Evolutionary conservation across 1,139 yeast species (phyloP), one percentile per base, ranked within the genome.

Genomic region (Dujonia santamariae): DNA sequence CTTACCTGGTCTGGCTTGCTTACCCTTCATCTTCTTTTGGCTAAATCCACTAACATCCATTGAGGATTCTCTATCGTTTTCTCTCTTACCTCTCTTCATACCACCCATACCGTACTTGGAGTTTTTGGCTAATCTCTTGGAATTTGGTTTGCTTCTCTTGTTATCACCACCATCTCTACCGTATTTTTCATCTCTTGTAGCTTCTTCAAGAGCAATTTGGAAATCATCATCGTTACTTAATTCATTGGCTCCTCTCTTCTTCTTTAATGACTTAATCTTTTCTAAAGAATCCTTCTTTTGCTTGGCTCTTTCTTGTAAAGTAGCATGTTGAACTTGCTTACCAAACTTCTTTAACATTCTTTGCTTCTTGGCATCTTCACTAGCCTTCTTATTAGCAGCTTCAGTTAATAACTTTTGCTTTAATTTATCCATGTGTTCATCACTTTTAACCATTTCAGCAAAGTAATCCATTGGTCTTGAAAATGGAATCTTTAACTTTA

Each of bases 361-460:
- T 67, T 92, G 97, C 61, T 84, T 84, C 67, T 85, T 85, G 24
- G 97, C 96, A 38, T 88, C 97, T 59, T 86, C 94, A 32, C 88
- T 74, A 2, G 96, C 97, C 63, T 85, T 85, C 75, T 85, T 86
- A 54, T 85, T 83, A 24, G 94, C 84, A 35, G 95, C 97, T 54
- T 87, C 96, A 42, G 78, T 75, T 30, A 88, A 71, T 50, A 92
- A 72, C 61, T 86, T 87, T 54, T 71, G 69, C 72, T 87, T 88
- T 52, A 92, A 74, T 62, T 80, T 86, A 54, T 88, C 97, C 99
- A 92, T 92, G 61, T 92, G 99, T 59, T 88, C 97, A 59, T 92
- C 99, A 41, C 90, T 83, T 68, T 92, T 92, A 43, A 88, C 86
- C 99, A 92, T 92, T 63, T 92, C 99, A 8, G 99, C 99, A 64